Base-by-base conservation (phyloP, 495 filamentous ascomycete species). In the Penicillium fimorum region DNA sequence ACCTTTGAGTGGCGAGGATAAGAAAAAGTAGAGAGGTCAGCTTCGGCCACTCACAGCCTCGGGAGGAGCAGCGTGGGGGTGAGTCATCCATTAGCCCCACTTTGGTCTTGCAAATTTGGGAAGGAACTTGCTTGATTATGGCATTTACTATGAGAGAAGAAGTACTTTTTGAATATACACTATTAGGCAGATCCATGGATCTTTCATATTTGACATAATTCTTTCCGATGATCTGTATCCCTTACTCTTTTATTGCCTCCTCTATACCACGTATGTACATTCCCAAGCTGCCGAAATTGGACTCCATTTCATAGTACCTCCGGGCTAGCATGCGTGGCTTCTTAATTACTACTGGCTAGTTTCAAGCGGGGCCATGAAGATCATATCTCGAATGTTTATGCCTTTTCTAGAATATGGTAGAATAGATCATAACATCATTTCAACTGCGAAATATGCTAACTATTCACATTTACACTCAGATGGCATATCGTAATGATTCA, bases 11-110 rank as follows among this genome's bases (percentile, higher is more conserved):
- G 27, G 46, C 17, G 25, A 52, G 35, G 37, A 51, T 37, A 63
- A 63, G 56, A 69, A 55, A 58, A 49, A 58, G 58, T 57, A 46
- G 13, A 43, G 29, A 43, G 35, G 11, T 30, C 24, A 7, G 35
- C 33, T 47, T 66, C 59, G 52, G 61, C 70, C 72, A 72, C 55
- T 75, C 66, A 75, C 53, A 65, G 44, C 20, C 33, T 55, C 50
- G 58, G 62, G 57, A 57, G 45, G 51, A 43, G 52, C 58, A 62
- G 61, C 70, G 72, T 75, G 72, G 68, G 70, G 61, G 65, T 67
- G 68, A 69, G 57, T 69, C 55, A 64, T 20, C 56, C 13, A 17
- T 18, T 9, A 56, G 22, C 50, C 69, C 65, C 9, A 33, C 30
- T 12, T 38, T 15, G 6, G 35, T n/a, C 13, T 10, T 48, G 57